Base-by-base conservation (phyloP, 176 grass and related monocot species). In the Carex littledalei region DNA sequence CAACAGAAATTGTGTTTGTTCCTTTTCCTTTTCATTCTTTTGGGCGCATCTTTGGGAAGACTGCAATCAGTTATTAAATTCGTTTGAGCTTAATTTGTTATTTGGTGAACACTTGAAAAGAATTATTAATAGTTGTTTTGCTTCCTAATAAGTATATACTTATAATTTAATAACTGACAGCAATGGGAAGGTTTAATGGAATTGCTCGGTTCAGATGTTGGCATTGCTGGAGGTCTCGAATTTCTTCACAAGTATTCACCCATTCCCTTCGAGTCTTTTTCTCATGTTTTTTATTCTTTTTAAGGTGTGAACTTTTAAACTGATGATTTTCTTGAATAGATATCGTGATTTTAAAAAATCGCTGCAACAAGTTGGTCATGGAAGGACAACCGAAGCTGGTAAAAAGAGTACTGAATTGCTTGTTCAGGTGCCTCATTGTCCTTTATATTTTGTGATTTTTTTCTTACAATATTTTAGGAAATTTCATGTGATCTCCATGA, bases 121-220 rank as follows among this genome's bases (percentile, higher is more conserved):
- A 57, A 22, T 47, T 47, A 64, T 83, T 72, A 34, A 24, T 82
- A 72, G 67, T 20, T 69, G 49, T 45, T n/a, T n/a, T 41, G 18
- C 45, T 78, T 63, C 47, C 21, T 56, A 82, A 13, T 16, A 45
- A 35, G 31, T 60, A 89, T 10, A 16, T 22, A 56, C 24, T 41
- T 71, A 57, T 85, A 76, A 22, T 90, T 68, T 73, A 2, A 87
- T 57, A 80, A 14, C 67, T 76, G 49, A 67, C 87, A 98, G 95
- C 93, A 98, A 95, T 98, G 91, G 95, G 93, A 98, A 70, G 93
- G 95, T 15, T 89, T 98, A 90, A 90, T 98, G 6, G 95, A 94
- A 89, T 87, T 98, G 79, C 91, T 95, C 73, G 89, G 91, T 83
- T 87, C 93, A 59, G 93, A 95, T 82, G 87, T 98, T 71, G 91